Evolutionary conservation across 306 rosid genomes (phyloP), one percentile per base, ranked within the genome.

Genomic region (Vigna reflexopilosa): DNA sequence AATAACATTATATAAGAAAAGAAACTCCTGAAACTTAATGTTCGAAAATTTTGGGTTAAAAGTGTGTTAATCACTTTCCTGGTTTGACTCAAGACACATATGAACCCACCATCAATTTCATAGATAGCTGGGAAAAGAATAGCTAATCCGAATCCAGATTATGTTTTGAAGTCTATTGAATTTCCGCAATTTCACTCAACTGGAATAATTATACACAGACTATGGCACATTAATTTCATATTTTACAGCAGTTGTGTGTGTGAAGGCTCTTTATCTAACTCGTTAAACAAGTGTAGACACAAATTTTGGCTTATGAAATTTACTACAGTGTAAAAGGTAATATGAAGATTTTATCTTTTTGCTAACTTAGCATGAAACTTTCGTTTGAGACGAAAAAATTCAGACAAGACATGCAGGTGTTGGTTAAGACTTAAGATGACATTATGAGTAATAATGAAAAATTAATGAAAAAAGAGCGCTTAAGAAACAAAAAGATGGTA

Each of bases 121-220:
- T 72, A 38, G 72, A 73, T 61, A 62, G 26, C 17, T 49, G 6
- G n/a, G 38, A 80, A 77, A 59, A 44, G 32, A 67, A 56, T 48
- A 72, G 44, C 58, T 67, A 34, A 51, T 49, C 51, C 56, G 20
- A 64, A 76, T 55, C 40, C 19, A 72, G 32, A 57, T 19, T 69
- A 59, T 45, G 15, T 13, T 70, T 34, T 65, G 66, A 73, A 65
- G 44, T 40, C 9, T 11, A 26, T 15, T 52, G 22, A 61, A 30
- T 61, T 66, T 77, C 58, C 44, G n/a, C 70, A 62, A 67, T 38
- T 55, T 81, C 70, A 50, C 49, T 22, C 16, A 72, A 42, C 58
- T 26, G 34, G 65, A 52, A n/a, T 26, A 51, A 50, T 52, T 7
- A 30, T 38, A 24, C 28, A 64, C 22, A 20, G 22, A 20, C 22